A percentile compares a stretch with the other conserved stretches of the same genome.
These are phyloP conservation scores for Entomortierella parvispora DNA, from an alignment of 192 early-diverging fungal species.

Conservation along the genomic window DNA sequence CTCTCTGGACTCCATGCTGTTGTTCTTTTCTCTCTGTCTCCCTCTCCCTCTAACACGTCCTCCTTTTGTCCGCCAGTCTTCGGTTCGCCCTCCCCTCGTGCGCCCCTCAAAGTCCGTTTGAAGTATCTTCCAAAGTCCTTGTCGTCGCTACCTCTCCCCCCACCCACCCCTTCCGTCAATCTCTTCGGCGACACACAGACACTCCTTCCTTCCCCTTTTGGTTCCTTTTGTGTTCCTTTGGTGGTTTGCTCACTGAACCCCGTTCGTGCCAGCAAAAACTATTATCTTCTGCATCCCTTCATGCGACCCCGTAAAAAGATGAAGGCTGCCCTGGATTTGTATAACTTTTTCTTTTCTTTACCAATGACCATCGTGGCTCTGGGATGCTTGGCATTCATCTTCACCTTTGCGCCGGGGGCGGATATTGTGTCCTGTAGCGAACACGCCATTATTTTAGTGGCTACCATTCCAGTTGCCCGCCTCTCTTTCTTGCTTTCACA, in stretches of 20 bases:
- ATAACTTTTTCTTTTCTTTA: neutral
- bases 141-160: neutral
- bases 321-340: neutral
- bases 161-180: neutral
- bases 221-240: neutral
- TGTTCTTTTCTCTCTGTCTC: neutral
- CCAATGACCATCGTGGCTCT: neutral
- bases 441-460: neutral
- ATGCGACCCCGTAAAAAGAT: slow-evolving; percentile 8
- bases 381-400: neutral
- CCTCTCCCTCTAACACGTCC: neutral
- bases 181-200: neutral
- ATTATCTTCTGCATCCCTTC: neutral
- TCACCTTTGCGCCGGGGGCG: too few relatives aligned
- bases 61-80: neutral
- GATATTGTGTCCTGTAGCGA: too few relatives aligned
- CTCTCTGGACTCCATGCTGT: neutral
- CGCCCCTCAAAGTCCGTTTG: neutral
- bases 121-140: too few relatives aligned
- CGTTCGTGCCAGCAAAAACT: neutral
- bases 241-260: too few relatives aligned
- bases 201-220: too few relatives aligned
- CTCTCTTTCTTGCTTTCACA: neutral
- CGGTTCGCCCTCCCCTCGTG: neutral
- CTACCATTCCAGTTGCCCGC: neutral